A percentile compares a stretch with the other conserved stretches of the same genome.
phyloP scores from a whole-genome alignment of 331 rosid species.

The Quercus tomentella region DNA sequence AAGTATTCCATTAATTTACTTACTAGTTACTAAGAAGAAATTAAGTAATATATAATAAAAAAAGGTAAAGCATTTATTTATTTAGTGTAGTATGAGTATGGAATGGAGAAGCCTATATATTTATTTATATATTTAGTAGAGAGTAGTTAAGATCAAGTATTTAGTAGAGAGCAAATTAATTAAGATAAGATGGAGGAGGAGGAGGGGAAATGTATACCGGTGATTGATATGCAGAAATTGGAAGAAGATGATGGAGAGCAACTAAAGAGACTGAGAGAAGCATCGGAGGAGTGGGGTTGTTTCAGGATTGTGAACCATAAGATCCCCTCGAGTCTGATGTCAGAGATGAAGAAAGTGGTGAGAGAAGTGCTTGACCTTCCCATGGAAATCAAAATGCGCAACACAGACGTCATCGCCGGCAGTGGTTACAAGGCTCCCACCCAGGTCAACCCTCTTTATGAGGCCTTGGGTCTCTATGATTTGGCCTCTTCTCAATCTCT shows the following conservation, averaged over 20 bases:
- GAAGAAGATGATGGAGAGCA: constrained; percentile 12
- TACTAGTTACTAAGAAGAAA: too few relatives aligned
- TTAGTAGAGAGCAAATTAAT: neutral
- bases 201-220: constrained; percentile 20
- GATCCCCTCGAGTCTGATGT: constrained; percentile 35
- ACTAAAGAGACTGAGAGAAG: constrained; percentile 42
- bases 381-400: constrained; percentile 41
- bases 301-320: constrained; percentile 55
- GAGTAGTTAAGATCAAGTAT: too few relatives aligned
- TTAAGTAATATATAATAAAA: too few relatives aligned
- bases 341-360: constrained; percentile 43
- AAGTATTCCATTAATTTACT: too few relatives aligned
- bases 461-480: constrained; percentile 54
- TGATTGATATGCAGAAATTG: constrained; percentile 34
- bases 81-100: too few relatives aligned
- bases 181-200: neutral
- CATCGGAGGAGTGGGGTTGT: constrained; percentile 60
- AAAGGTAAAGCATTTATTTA: too few relatives aligned
- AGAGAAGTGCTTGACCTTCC: constrained; percentile 50
- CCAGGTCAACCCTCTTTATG: constrained; percentile 43
- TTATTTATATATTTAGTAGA: too few relatives aligned
- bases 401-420: constrained; percentile 35
- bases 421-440: constrained; percentile 55
- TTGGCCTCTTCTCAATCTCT: constrained; percentile 40
- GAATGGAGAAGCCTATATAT: too few relatives aligned